Evolutionary conservation across 1,139 yeast species (phyloP).

Genomic region (Saccharomyces uvarum): DNA sequence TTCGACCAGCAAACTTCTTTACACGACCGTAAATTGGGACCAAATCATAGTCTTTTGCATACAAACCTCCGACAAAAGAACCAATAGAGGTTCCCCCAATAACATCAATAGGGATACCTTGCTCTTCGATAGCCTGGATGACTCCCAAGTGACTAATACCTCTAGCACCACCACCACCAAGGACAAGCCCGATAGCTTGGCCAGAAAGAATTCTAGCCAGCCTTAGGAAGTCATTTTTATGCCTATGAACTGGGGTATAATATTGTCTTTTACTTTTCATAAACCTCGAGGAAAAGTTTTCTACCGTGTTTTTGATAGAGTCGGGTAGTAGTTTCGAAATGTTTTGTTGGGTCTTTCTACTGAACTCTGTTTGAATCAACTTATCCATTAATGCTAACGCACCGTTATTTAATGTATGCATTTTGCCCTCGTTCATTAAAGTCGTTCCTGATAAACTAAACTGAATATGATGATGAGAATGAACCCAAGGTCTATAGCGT

Average conservation of each 20-base stretch:
- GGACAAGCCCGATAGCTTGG: constrained; percentile 85
- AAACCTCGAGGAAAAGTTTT: constrained; percentile 29
- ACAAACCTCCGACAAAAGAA: constrained; percentile 88
- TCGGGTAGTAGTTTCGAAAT: constrained; percentile 29
- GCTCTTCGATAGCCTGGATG: constrained; percentile 84
- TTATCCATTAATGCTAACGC: constrained; percentile 24
- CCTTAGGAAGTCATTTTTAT: constrained; percentile 82
- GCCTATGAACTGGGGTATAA: constrained; percentile 47
- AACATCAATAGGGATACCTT: constrained; percentile 87
- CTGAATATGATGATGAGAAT: constrained; percentile 86
- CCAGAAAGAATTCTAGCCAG: constrained; percentile 85
- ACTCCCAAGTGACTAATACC: constrained; percentile 91
- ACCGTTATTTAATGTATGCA: constrained; percentile 10
- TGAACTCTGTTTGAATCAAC: constrained; percentile 27
- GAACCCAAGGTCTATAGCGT: constrained; percentile 80
- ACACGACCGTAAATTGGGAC: constrained; percentile 88
- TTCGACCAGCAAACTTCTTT: constrained; percentile 75
- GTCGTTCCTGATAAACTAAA: constrained; percentile 13
- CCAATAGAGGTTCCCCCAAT: constrained; percentile 97
- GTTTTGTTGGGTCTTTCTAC: constrained; percentile 28
- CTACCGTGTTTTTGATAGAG: constrained; percentile 31
- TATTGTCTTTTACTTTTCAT: constrained; percentile 22
- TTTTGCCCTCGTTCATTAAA: not conserved
- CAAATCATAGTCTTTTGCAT: constrained; percentile 84
- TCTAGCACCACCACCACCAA: constrained; percentile 98